phyloP scores from a whole-genome alignment of 2,329 filamentous ascomycete species.

The Periconia sp. region DNA sequence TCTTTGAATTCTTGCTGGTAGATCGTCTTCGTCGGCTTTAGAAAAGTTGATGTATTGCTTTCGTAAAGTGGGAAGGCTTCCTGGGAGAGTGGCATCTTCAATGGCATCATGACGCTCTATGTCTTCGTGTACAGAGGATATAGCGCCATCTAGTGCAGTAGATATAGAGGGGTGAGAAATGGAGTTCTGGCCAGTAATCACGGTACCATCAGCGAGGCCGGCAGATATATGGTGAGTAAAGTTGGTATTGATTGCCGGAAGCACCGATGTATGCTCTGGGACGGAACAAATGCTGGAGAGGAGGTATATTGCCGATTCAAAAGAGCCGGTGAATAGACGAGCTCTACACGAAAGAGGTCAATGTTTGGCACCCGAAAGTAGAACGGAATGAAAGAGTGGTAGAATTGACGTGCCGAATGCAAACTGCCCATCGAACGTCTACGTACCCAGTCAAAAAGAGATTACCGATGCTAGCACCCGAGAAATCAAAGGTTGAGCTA shows the following conservation, averaged over 20 bases:
- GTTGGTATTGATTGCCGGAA: constrained; percentile 92
- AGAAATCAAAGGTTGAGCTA: constrained; percentile 52
- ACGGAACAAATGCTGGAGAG: constrained; percentile 86
- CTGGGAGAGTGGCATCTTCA: constrained; percentile 79
- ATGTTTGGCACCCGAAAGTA: not conserved
- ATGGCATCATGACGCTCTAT: constrained; percentile 63
- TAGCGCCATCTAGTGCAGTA: constrained; percentile 25
- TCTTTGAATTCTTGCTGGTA: constrained; percentile 74
- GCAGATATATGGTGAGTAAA: constrained; percentile 95
- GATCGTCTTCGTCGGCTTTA: constrained; percentile 72
- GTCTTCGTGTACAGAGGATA: constrained; percentile 36
- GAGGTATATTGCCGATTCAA: constrained; percentile 90
- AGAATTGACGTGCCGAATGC: not conserved
- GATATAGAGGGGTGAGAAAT: constrained; percentile 36
- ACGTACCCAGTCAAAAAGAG: constrained; percentile 54
- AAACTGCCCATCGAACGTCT: not conserved
- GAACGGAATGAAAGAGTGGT: not conserved
- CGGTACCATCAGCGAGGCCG: constrained; percentile 70
- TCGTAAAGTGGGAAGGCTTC: constrained; percentile 76
- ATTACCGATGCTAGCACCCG: constrained; percentile 54
- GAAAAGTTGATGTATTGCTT: constrained; percentile 80
- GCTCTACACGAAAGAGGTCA: constrained; percentile 56
- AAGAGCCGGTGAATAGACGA: constrained; percentile 85
- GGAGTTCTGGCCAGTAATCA: constrained; percentile 85
- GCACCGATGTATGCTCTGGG: constrained; percentile 71